Evolutionary conservation across 108 stramenopile species (phyloP).

Genomic region (Pseudonitzschia pungens): DNA sequence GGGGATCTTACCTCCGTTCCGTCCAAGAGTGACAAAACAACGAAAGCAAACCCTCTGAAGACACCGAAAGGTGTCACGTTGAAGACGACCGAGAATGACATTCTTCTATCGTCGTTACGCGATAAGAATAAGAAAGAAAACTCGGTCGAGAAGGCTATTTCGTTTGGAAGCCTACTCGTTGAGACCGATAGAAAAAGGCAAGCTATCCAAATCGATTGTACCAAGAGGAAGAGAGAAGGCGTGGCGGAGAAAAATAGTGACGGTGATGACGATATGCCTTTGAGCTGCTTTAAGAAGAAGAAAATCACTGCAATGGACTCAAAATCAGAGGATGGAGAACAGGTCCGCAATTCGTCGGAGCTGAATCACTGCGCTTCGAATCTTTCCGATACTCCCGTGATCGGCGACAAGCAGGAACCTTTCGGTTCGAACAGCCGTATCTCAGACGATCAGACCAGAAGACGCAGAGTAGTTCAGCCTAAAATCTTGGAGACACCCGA

Average conservation of each 20-base stretch:
- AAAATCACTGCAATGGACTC: not conserved
- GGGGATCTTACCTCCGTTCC: not conserved
- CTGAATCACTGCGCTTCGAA: not conserved
- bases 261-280: slow-evolving; percentile 6
- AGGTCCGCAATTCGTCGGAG: no score
- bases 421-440: not conserved
- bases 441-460: not conserved
- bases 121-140: not conserved
- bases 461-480: not conserved
- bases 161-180: not conserved
- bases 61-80: not conserved
- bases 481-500: slow-evolving; percentile 14
- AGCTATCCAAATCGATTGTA: not conserved
- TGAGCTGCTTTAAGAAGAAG: not conserved
- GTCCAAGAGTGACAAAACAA: no score
- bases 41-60: not conserved
- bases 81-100: not conserved
- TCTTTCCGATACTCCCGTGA: not conserved
- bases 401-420: not conserved
- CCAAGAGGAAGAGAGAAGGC: slow-evolving; percentile 4
- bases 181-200: not conserved
- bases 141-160: not conserved
- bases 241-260: not conserved
- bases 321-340: not conserved
- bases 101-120: not conserved